Conservation (phyloP, 2,329 filamentous ascomycete species). For the Neofusicoccum parvum region DNA sequence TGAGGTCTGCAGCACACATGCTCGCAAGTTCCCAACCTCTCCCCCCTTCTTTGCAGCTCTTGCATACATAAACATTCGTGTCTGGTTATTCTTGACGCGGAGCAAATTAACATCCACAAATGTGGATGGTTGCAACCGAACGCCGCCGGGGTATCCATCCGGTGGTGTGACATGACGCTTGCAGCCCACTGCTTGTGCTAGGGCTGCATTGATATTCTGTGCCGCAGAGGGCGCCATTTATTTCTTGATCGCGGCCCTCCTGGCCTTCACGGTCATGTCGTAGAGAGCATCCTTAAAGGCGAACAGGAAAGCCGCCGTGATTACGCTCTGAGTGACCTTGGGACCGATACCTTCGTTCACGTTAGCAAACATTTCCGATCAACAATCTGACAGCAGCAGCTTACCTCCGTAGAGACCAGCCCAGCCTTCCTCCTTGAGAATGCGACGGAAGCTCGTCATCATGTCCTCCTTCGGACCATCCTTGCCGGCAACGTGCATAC, state of each 20-base stretch:
- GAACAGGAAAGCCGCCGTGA: slow-evolving; percentile 94
- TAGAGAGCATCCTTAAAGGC: slow-evolving; percentile 98
- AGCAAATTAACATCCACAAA: not conserved
- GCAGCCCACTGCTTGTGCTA: slow-evolving; percentile 4
- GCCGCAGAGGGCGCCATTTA: slow-evolving; percentile 6
- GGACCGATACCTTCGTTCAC: slow-evolving; percentile 75
- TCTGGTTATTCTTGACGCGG: not conserved
- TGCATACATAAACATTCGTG: not conserved
- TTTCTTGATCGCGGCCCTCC: slow-evolving; percentile 44
- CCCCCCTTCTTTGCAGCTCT: not conserved
- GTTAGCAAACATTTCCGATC: slow-evolving; percentile 27
- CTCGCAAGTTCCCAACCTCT: not conserved
- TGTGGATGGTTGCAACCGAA: not conserved
- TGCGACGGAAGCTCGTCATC: slow-evolving; percentile 73
- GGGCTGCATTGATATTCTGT: not conserved
- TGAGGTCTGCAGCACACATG: not conserved
- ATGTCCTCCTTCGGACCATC: slow-evolving; percentile 80
- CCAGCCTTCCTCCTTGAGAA: slow-evolving; percentile 89
- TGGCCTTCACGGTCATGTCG: slow-evolving; percentile 72
- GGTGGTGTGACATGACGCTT: slow-evolving; percentile 13
- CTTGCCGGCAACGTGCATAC: slow-evolving; percentile 87
- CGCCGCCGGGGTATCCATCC: not conserved
- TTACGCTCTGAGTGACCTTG: slow-evolving; percentile 94
- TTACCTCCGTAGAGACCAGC: slow-evolving; percentile 87
- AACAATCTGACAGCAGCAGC: slow-evolving; percentile 30